Evolutionary conservation across 192 early-diverging fungal species (phyloP).

Genomic region (Dissophora ornata): DNA sequence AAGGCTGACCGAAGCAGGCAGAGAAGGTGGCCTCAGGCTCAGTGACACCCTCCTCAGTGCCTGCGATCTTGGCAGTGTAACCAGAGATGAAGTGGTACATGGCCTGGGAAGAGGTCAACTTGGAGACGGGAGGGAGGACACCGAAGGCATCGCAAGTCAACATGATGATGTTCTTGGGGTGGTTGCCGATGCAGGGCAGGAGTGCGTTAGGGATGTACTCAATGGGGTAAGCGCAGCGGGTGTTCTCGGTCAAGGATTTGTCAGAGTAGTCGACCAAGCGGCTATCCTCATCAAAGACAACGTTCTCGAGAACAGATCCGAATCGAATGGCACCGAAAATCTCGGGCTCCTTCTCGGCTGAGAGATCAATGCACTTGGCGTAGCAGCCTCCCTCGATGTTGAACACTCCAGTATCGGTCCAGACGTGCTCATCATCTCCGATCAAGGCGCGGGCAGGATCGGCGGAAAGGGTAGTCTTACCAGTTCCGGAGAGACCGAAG

Average conservation of each 20-base stretch:
- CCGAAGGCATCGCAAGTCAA: slow-evolving; percentile 98
- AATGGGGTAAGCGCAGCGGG: slow-evolving; percentile 96
- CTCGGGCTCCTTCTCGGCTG: slow-evolving; percentile 97
- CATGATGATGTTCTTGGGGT: slow-evolving; percentile 95
- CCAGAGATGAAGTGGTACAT: slow-evolving; percentile 99
- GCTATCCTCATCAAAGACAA: slow-evolving; percentile 83
- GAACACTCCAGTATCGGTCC: slow-evolving; percentile 95
- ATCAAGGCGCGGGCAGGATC: slow-evolving; percentile 94
- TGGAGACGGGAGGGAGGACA: slow-evolving; percentile 92
- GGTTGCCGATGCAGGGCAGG: slow-evolving; percentile 88
- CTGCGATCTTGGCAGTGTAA: slow-evolving; percentile 98
- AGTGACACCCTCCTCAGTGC: slow-evolving; percentile 94
- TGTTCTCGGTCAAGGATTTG: slow-evolving; percentile 91
- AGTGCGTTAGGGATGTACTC: slow-evolving; percentile 95
- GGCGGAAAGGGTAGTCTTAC: slow-evolving; percentile 97
- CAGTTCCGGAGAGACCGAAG: slow-evolving; percentile 98
- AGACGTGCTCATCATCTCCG: slow-evolving; percentile 99
- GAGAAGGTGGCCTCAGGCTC: slow-evolving; percentile 95
- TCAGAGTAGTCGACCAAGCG: slow-evolving; percentile 87
- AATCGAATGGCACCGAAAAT: slow-evolving; percentile 97
- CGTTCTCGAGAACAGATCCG: slow-evolving; percentile 96
- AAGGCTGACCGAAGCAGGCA: slow-evolving; percentile 93
- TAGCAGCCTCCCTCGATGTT: slow-evolving; percentile 99
- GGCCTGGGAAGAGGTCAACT: slow-evolving; percentile 88
- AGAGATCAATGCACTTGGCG: slow-evolving; percentile 96